Percentiles rank a stretch among this genome's conserved stretches.
These are phyloP conservation scores for Leccinum griseonigrum DNA, from an alignment of 1,284 basidiomycete genomes.

Conservation along the genomic window DNA sequence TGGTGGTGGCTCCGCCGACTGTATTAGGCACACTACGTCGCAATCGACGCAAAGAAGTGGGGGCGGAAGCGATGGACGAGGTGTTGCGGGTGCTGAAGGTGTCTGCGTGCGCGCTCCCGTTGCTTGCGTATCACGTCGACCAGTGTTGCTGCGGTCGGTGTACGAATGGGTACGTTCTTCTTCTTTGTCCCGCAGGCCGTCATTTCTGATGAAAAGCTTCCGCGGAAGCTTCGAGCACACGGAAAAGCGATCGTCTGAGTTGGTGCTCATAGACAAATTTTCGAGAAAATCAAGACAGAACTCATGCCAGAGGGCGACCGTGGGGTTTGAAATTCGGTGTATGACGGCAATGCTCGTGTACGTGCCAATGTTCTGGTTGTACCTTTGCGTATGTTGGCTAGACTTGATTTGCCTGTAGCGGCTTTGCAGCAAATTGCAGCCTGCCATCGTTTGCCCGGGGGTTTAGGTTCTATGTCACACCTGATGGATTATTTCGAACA, in stretches of 20 bases:
- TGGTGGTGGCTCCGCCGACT: slow-evolving; percentile 32
- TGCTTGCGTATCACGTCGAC: slow-evolving; percentile 8
- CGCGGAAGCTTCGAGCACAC: slow-evolving; percentile 1
- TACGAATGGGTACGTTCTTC: slow-evolving; percentile 4
- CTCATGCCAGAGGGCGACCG: neutral
- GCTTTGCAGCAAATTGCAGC: no score
- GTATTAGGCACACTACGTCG: slow-evolving; percentile 26
- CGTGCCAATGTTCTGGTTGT: no score
- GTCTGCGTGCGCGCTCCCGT: slow-evolving; percentile 3
- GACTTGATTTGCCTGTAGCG: no score
- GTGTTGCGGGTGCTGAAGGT: slow-evolving; percentile 6
- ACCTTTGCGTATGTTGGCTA: no score
- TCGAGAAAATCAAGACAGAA: no score
- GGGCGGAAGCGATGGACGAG: slow-evolving; percentile 8
- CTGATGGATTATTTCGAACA: no score
- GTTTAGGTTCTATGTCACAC: no score
- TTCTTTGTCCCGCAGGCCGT: neutral
- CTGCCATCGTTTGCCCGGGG: no score
- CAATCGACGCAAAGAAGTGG: slow-evolving; percentile 27
- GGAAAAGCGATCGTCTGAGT: neutral
- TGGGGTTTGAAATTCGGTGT: no score
- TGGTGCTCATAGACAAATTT: neutral
- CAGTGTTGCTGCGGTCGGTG: slow-evolving; percentile 5
- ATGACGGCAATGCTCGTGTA: no score
- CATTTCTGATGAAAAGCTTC: neutral